Evolutionary conservation across 331 rosid genomes (phyloP), one percentile per base, ranked within the genome.

Genomic region (Quercus tomentella): DNA sequence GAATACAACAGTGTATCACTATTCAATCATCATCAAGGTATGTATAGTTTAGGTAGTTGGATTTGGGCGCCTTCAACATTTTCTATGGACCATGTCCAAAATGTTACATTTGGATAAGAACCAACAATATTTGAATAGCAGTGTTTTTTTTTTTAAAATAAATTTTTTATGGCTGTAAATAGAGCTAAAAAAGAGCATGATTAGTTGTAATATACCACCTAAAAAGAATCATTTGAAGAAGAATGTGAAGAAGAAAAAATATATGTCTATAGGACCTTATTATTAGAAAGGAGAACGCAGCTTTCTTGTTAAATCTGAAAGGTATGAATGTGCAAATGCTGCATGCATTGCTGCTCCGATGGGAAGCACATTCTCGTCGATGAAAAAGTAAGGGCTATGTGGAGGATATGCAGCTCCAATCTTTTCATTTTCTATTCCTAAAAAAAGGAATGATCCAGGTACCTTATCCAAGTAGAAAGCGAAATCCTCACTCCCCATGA

Each of bases 401-500:
- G 90, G 90, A 20, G 86, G 67, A 81, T 84, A 60, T 58, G 73
- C 78, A 54, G 98, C 89, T 75, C 94, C 97, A 37, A 75, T 82
- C 69, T 85, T 84, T 57, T 94, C 96, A 72, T 94, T 92, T 75
- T 76, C 23, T 2, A 73, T 74, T 23, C 98, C 97, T 5, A 94
- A n/a, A 51, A 92, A 76, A 51, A 94, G 20, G 84, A 91, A 91
- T 25, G 93, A 30, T 1, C 97, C 92, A 5, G 95, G 92, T 28
- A 94, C 97, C 72, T 87, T 85, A 2, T 91, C 93, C 61, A 86
- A 78, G 86, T 80, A 94, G 86, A 92, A 92, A 65, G 97, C 91
- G 79, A 94, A 94, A 83, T 94, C 98, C 83, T 94, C 97, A 82
- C 97, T 89, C 22, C 93, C 98, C 80, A 89, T 91, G 85, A 85